A percentile compares a stretch with the other conserved stretches of the same genome.
Evolutionary conservation across 768 basidiomycete species (phyloP).

Genomic region (Suillus placidus): DNA sequence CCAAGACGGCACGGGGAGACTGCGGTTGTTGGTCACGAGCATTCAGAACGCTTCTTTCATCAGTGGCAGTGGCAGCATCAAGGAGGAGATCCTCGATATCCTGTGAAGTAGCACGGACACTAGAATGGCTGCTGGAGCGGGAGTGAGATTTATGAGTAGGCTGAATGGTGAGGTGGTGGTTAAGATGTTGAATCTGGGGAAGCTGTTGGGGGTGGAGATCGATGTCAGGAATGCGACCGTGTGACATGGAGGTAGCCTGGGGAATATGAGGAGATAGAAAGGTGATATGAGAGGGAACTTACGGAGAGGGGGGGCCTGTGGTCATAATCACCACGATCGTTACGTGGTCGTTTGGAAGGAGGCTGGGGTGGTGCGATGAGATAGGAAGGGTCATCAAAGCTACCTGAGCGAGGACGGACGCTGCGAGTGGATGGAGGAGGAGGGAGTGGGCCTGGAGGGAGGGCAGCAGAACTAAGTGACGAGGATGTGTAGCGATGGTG

Average conservation of each 20-base stretch:
- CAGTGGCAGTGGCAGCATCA: constrained; percentile 45
- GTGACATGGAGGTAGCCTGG: constrained; percentile 18
- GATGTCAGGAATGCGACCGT: constrained; percentile 23
- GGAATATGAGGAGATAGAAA: constrained; percentile 1
- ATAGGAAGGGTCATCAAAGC: constrained; percentile 40
- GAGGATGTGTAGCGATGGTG: constrained; percentile 26
- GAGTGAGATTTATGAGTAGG: constrained; percentile 20
- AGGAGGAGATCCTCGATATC: constrained; percentile 52
- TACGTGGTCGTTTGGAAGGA: constrained; percentile 51
- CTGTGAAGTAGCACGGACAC: constrained; percentile 33
- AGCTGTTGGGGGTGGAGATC: constrained; percentile 28
- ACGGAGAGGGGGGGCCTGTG: constrained; percentile 15
- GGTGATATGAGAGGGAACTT: background rate
- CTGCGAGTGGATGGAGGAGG: constrained; percentile 36
- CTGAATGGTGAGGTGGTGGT: constrained; percentile 12
- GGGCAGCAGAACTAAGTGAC: constrained; percentile 32
- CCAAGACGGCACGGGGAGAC: constrained; percentile 30
- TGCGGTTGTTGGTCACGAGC: constrained; percentile 34
- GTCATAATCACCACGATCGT: constrained; percentile 40
- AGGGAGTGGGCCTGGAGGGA: constrained; percentile 43
- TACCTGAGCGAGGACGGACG: constrained; percentile 48
- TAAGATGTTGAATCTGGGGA: constrained; percentile 22
- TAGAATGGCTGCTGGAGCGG: constrained; percentile 41
- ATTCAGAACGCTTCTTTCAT: constrained; percentile 31
- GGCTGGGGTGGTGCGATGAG: constrained; percentile 42